Conservation (phyloP, 2,329 filamentous ascomycete species). For the Arthrocladium fulminans region DNA sequence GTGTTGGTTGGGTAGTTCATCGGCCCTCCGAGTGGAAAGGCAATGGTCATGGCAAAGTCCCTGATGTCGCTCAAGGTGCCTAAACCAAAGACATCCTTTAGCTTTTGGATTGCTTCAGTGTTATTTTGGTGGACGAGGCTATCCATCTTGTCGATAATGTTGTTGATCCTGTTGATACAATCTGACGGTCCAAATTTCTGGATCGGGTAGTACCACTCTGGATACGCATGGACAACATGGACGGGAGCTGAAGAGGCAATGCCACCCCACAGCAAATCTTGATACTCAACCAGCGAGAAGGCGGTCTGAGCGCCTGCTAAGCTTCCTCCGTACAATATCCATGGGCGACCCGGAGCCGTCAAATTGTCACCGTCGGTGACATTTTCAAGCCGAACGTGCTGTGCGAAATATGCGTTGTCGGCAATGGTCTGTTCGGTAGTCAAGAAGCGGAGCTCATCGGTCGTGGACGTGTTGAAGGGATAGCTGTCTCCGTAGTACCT, state of each 20-base stretch:
- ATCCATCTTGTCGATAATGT: slow-evolving; percentile 44
- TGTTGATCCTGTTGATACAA: slow-evolving; percentile 42
- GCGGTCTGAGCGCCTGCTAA: slow-evolving; percentile 38
- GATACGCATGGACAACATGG: slow-evolving; percentile 36
- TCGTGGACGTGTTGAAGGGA: slow-evolving; percentile 30
- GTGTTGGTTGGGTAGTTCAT: slow-evolving; percentile 43
- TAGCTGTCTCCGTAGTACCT: slow-evolving; percentile 35
- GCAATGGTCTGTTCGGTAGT: slow-evolving; percentile 37
- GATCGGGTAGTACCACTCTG: slow-evolving; percentile 44
- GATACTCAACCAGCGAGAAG: slow-evolving; percentile 35
- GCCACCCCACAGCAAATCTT: slow-evolving; percentile 34
- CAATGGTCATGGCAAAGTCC: slow-evolving; percentile 30
- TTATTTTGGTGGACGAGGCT: slow-evolving; percentile 37
- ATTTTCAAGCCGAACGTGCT: slow-evolving; percentile 25
- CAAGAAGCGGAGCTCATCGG: slow-evolving; percentile 35
- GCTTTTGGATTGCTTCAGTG: slow-evolving; percentile 34
- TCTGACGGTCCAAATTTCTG: slow-evolving; percentile 43
- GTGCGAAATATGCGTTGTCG: slow-evolving; percentile 38
- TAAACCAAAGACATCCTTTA: slow-evolving; percentile 43
- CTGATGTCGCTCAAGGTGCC: slow-evolving; percentile 34
- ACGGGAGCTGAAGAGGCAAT: slow-evolving; percentile 42
- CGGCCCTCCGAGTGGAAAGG: slow-evolving; percentile 40
- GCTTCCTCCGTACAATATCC: slow-evolving; percentile 40
- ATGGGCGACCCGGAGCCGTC: slow-evolving; percentile 34
- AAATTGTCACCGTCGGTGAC: slow-evolving; percentile 26